Base-by-base conservation (phyloP, 805 yeast genomes). In the Candida berthetii region DNA sequence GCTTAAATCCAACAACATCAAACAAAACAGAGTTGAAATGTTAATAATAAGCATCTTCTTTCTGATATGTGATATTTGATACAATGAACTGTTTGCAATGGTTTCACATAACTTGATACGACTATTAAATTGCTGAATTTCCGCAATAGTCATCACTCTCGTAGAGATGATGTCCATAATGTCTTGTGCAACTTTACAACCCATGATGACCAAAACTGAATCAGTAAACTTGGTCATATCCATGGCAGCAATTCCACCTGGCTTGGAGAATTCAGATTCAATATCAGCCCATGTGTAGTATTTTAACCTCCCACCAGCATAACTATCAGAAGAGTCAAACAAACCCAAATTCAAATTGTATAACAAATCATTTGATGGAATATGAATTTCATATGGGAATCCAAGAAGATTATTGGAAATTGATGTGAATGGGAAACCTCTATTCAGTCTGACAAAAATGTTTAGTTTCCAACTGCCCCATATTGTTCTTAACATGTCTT, bases 401-500 rank as follows among this genome's bases (percentile, higher is more conserved):
- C 48, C 46, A 35, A 66, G 43, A 25, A 54, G 18, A 15, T 46
- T 41, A 8, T 45, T 45, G 11, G 52, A 40, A 6, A 44, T 25
- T 24, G 41, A 38, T 6, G 46, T 42, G 43, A 58, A 66, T n/a
- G 72, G 71, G 38, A 52, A 53, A 1, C 70, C 71, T 46, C 58
- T 50, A 47, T 59, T 57, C 20, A 63, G 42, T 44, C 71, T 54
- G 20, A 63, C 42, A 41, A 55, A 62, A 11, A 57, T 59, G 40
- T 61, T 59, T 38, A 61, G 47, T 42, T 60, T 62, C 65, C 66
- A 69, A 7, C 61, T 55, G 5, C 60, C 58, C 74, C 74, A 69
- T 11, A 68, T 44, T 3, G 61, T 47, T 43, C 72, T 49, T 8
- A 63, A 40, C 31, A 56, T 41, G 37, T 56, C 51, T 41, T 67